Base-by-base conservation (phyloP, 1,284 basidiomycete genomes). In the Boletus semigastroideus region DNA sequence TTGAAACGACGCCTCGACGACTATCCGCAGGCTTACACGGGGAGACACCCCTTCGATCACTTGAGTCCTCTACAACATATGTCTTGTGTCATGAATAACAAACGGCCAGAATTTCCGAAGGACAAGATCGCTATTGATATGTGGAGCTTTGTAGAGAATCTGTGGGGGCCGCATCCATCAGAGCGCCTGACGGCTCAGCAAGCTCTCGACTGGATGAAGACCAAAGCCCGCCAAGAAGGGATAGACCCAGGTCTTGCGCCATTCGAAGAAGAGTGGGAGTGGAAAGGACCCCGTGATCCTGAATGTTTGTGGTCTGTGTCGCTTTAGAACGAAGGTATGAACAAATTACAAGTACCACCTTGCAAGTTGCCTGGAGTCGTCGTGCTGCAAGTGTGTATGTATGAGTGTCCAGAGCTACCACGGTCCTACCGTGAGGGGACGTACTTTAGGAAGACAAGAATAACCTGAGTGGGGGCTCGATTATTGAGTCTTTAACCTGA, bases 81-180 rank as follows among this genome's bases (percentile, higher is more conserved):
- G 6, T 0, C 0, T 4, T 16, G 41, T 3, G 48, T 64, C 8
- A 22, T 25, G 5, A 4, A 12, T 8, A 5, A 28, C 22, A 1
- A 16, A 36, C 57, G 55, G 27, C 59, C 62, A 0, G 36, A 20
- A 1, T 61, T 63, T 41, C 61, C 46, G 0, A 14, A 28, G 13
- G 52, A 17, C 4, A 51, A 50, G 12, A 61, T 68, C 14, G 25
- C 60, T 16, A 45, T 2, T 6, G 62, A 66, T 17, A 69, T 66
- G 67, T 55, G 63, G 60, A 54, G 48, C 20, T 67, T 66, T 46
- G 48, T 67, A 12, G 41, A 65, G 40, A 59, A 54, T n/a, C 44
- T 69, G 45, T 67, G 66, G 58, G 11, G 11, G 41, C 33, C 5
- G 1, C n/a, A 43, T 7, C 58, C 61, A 17, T 33, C 1, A n/a